These are phyloP conservation scores for Eucalyptus sp. DNA, from an alignment of 345 rosid species.

Conservation along the genomic window DNA sequence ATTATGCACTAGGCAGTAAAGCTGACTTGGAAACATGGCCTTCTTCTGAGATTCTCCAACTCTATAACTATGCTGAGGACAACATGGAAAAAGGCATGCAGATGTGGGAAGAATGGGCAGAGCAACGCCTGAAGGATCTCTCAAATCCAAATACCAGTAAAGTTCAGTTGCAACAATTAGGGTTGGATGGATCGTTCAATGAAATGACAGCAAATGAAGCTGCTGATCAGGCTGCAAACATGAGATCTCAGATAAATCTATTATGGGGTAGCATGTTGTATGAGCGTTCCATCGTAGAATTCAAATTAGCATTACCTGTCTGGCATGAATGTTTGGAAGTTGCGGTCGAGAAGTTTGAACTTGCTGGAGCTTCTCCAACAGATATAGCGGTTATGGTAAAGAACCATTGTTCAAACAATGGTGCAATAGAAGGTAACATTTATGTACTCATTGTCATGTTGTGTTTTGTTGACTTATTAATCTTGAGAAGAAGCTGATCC, in stretches of 20 bases:
- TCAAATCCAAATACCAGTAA: conserved; percentile 2
- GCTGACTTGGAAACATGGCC: conserved; percentile 57
- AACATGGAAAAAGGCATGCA: conserved; percentile 61
- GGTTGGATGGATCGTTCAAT: conserved; percentile 21
- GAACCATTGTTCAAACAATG: conserved; percentile 45
- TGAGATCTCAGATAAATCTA: conserved; percentile 62
- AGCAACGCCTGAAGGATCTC: conserved; percentile 8
- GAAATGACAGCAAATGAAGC: conserved; percentile 40
- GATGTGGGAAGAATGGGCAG: conserved; percentile 42
- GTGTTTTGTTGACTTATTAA: not conserved
- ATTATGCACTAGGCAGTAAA: conserved; percentile 45
- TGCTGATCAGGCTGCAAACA: conserved; percentile 22
- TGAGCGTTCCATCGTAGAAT: conserved; percentile 80
- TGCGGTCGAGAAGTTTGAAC: conserved; percentile 70
- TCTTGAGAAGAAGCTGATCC: not conserved
- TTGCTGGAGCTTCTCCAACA: conserved; percentile 55
- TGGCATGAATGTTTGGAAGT: conserved; percentile 75
- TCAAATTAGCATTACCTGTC: conserved; percentile 50
- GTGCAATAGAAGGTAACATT: conserved; percentile 48
- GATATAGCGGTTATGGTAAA: conserved; percentile 49
- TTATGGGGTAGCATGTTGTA: conserved; percentile 80
- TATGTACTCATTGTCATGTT: not conserved
- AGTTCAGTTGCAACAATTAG: conserved; percentile 9
- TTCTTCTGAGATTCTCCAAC: conserved; percentile 29
- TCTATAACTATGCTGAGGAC: conserved; percentile 66